A percentile compares a stretch with the other conserved stretches of the same genome.
Evolutionary conservation across 441 rosid genomes (phyloP).

Genomic region (Adansonia grandidieri): DNA sequence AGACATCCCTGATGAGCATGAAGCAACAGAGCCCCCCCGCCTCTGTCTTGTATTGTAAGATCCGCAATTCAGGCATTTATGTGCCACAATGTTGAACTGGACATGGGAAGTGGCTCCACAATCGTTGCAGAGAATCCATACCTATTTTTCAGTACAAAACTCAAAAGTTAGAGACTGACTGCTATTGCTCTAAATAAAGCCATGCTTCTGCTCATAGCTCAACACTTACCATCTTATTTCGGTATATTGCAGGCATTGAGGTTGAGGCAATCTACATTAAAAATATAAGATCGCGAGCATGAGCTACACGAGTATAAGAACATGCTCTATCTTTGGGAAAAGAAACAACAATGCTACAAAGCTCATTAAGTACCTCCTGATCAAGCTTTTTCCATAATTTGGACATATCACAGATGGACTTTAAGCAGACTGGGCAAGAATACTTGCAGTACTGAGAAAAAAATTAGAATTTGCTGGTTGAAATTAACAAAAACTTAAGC

Average conservation of each 20-base stretch:
- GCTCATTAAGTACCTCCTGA: conserved; percentile 52
- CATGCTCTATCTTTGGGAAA: background rate
- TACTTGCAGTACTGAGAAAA: conserved; percentile 48
- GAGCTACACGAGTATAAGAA: background rate
- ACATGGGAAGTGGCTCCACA: conserved; percentile 63
- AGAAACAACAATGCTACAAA: background rate
- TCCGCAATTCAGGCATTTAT: conserved; percentile 67
- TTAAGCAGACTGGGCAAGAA: conserved; percentile 86
- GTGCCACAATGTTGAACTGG: conserved; percentile 70
- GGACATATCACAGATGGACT: conserved; percentile 76
- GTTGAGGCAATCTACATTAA: conserved; percentile 66
- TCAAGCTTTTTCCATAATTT: conserved; percentile 69
- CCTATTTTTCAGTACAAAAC: conserved; percentile 37
- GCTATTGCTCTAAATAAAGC: background rate
- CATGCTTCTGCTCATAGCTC: background rate
- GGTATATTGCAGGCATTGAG: conserved; percentile 75
- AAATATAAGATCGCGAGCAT: background rate
- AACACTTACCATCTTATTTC: conserved; percentile 64
- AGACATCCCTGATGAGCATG: conserved; percentile 57
- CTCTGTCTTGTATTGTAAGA: conserved; percentile 85
- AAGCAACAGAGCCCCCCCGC: conserved; percentile 46
- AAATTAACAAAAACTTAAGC: background rate
- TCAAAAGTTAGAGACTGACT: background rate
- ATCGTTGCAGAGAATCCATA: conserved; percentile 97
- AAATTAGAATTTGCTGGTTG: background rate